phyloP scores from a whole-genome alignment of 805 yeast species.

The Grigorovia humatica region DNA sequence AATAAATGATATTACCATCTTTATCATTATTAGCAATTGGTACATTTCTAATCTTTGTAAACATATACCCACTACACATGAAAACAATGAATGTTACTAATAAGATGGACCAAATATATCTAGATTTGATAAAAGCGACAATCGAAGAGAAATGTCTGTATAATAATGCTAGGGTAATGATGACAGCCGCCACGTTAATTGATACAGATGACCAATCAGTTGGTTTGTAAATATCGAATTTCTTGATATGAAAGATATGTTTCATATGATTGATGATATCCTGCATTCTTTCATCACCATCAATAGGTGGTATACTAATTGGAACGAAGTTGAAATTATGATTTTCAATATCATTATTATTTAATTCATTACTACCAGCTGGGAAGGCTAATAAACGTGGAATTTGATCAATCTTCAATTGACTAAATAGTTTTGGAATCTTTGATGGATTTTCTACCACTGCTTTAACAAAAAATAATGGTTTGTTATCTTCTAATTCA shows the following conservation, averaged over 20 bases:
- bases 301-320: constrained; percentile 25
- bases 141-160: constrained; percentile 31
- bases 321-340: not conserved
- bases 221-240: constrained; percentile 29
- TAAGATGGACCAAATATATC: constrained; percentile 61
- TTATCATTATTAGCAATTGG: constrained; percentile 39
- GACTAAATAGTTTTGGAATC: constrained; percentile 35
- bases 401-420: constrained; percentile 50
- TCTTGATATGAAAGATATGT: constrained; percentile 16
- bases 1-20: constrained; percentile 38
- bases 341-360: constrained; percentile 19
- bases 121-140: constrained; percentile 35
- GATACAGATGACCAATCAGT: constrained; percentile 30
- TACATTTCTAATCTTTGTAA: constrained; percentile 68
- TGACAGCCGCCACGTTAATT: constrained; percentile 28
- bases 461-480: constrained; percentile 46
- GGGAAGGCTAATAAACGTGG: constrained; percentile 68
- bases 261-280: constrained; percentile 23
- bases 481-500: not conserved
- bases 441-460: constrained; percentile 54
- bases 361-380: constrained; percentile 27
- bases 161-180: constrained; percentile 27
- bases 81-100: constrained; percentile 53
- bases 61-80: constrained; percentile 88
- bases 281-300: constrained; percentile 29